Evolutionary conservation across 1,284 basidiomycete genomes (phyloP).

Genomic region (Irpex sp.): DNA sequence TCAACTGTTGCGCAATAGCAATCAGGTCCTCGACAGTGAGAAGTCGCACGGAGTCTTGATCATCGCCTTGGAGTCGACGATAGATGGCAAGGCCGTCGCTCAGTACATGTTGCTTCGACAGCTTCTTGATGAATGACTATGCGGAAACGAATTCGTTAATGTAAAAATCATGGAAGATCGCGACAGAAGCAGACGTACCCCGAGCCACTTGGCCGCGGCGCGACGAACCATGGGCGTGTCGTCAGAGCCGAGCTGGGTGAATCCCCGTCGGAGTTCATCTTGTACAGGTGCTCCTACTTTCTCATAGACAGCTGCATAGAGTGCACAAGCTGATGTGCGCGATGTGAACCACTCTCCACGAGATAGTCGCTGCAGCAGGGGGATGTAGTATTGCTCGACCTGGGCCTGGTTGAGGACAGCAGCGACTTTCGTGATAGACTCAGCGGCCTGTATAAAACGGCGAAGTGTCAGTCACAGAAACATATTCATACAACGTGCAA

Average conservation of each 20-base stretch:
- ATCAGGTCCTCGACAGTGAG: slow-evolving; percentile 97
- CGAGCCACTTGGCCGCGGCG: slow-evolving; percentile 95
- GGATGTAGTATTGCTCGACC: slow-evolving; percentile 91
- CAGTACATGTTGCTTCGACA: slow-evolving; percentile 78
- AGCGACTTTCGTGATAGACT: slow-evolving; percentile 94
- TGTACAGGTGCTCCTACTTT: slow-evolving; percentile 74
- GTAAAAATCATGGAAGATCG: slow-evolving; percentile 1
- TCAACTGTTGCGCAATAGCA: slow-evolving; percentile 83
- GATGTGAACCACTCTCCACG: slow-evolving; percentile 99
- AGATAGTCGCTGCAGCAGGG: slow-evolving; percentile 86
- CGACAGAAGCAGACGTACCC: slow-evolving; percentile 52
- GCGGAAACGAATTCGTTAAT: slow-evolving; percentile 5
- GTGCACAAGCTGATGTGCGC: slow-evolving; percentile 90
- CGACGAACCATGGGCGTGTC: slow-evolving; percentile 99
- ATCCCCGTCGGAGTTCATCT: slow-evolving; percentile 89
- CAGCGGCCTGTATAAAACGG: slow-evolving; percentile 68
- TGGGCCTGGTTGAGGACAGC: slow-evolving; percentile 75
- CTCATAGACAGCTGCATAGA: slow-evolving; percentile 92
- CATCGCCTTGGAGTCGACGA: slow-evolving; percentile 91
- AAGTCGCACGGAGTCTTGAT: slow-evolving; percentile 97
- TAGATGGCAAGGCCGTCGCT: slow-evolving; percentile 92
- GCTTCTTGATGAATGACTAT: slow-evolving; percentile 76
- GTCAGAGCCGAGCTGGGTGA: slow-evolving; percentile 81
- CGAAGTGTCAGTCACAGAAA: background rate
- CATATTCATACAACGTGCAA: background rate